A percentile compares a stretch with the other conserved stretches of the same genome.
These are phyloP conservation scores for Amanita rimosa DNA, from an alignment of 768 basidiomycete species.

Conservation along the genomic window DNA sequence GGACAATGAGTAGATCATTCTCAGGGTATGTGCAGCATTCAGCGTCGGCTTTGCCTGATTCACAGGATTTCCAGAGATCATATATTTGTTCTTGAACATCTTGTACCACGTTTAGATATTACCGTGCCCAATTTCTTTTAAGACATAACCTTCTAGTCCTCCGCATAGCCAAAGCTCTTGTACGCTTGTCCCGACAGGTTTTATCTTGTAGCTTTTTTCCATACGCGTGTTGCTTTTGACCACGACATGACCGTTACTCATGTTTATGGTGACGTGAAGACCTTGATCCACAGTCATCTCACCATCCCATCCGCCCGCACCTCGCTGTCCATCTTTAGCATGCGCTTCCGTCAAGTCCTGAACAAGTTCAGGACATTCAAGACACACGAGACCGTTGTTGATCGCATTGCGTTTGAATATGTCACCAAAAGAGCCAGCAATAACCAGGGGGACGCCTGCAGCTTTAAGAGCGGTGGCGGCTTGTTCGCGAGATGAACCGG, in stretches of 20 bases:
- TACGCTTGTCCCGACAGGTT: slow-evolving; percentile 83
- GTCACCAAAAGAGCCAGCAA: slow-evolving; percentile 98
- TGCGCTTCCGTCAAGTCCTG: slow-evolving; percentile 68
- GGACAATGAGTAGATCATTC: not conserved
- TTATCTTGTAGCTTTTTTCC: slow-evolving; percentile 50
- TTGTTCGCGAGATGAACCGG: slow-evolving; percentile 96
- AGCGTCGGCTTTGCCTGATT: no score
- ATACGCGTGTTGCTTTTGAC: slow-evolving; percentile 28
- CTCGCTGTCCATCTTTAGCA: slow-evolving; percentile 63
- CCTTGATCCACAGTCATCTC: slow-evolving; percentile 78
- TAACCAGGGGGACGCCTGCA: slow-evolving; percentile 84
- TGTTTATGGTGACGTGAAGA: slow-evolving; percentile 52
- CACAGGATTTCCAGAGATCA: no score
- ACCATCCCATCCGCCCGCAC: slow-evolving; percentile 69
- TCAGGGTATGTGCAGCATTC: no score
- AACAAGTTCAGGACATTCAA: slow-evolving; percentile 88
- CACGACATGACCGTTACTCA: slow-evolving; percentile 57
- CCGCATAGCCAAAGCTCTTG: slow-evolving; percentile 98
- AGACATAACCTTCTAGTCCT: slow-evolving; percentile 85
- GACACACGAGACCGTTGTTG: slow-evolving; percentile 94
- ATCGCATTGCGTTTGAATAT: slow-evolving; percentile 99
- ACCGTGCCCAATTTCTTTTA: slow-evolving; percentile 48
- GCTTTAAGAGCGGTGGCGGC: slow-evolving; percentile 96
- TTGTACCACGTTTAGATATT: not conserved
- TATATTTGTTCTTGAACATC: not conserved